phyloP scores from a whole-genome alignment of 177 flowering plant species.

The Vitis hybrid region DNA sequence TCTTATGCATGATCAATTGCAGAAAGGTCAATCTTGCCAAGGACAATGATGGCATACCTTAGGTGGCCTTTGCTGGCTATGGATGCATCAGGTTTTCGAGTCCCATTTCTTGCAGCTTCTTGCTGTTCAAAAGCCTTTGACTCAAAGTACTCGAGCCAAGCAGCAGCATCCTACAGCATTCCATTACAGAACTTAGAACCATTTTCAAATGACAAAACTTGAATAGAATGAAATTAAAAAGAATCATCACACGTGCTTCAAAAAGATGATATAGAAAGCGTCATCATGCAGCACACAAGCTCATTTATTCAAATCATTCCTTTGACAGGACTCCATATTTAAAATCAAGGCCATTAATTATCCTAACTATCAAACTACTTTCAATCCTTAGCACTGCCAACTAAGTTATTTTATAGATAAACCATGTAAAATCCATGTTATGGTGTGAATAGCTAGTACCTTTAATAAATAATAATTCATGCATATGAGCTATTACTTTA shows the following conservation, averaged over 20 bases:
- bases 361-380: no score
- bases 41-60: slow-evolving; percentile 45
- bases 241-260: background rate
- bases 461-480: background rate
- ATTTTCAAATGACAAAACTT: background rate
- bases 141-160: slow-evolving; percentile 99
- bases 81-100: slow-evolving; percentile 96
- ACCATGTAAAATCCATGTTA: background rate
- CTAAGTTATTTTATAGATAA: background rate
- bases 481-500: background rate
- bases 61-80: slow-evolving; percentile 99
- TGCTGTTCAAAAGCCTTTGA: slow-evolving; percentile 99
- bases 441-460: no score
- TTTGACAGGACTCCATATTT: background rate
- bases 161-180: slow-evolving; percentile 94
- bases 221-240: slow-evolving; percentile 6
- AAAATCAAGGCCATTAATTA: background rate
- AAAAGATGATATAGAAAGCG: background rate
- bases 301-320: background rate
- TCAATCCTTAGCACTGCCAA: background rate
- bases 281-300: background rate
- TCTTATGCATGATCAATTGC: background rate
- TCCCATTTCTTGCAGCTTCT: slow-evolving; percentile 99
- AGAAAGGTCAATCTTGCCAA: background rate
- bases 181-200: background rate